phyloP scores from a whole-genome alignment of 148 eudicot species.

The Diospyros lotus region DNA sequence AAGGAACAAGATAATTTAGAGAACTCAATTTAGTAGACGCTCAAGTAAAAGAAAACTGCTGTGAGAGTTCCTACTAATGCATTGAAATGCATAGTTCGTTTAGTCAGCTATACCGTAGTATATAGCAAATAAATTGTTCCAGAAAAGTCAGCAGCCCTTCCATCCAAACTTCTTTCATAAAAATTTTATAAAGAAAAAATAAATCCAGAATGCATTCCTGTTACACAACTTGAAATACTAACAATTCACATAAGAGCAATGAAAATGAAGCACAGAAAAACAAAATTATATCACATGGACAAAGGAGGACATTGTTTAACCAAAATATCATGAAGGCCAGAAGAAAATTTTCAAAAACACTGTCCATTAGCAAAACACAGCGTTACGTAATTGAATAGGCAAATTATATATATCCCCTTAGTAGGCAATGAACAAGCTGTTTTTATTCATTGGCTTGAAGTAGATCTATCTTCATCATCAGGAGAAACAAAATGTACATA shows the following conservation, averaged over 20 bases:
- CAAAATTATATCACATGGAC: not conserved
- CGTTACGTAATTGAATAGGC: not conserved
- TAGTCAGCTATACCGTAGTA: not conserved
- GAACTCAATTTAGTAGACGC: not conserved
- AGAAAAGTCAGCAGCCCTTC: not conserved
- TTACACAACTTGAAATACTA: not conserved
- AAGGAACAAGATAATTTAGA: not conserved
- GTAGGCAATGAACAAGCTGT: not conserved
- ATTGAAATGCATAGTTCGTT: not conserved
- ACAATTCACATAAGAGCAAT: not conserved
- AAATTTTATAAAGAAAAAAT: too few species aligned
- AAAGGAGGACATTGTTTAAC: not conserved
- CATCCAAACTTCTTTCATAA: not conserved
- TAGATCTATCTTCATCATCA: not conserved
- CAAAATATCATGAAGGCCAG: too few species aligned
- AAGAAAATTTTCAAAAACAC: too few species aligned
- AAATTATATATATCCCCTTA: not conserved
- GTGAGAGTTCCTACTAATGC: not conserved
- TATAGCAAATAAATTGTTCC: not conserved
- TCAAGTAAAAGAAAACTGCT: not conserved
- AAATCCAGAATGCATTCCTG: too few species aligned
- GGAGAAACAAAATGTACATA: not conserved
- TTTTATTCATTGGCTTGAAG: not conserved
- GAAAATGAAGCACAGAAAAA: not conserved
- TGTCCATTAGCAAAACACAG: too few species aligned